A percentile compares a stretch with the other conserved stretches of the same genome.
phyloP scores from a whole-genome alignment of 2,329 filamentous ascomycete species.

The Rhytidhysteron rufulum region DNA sequence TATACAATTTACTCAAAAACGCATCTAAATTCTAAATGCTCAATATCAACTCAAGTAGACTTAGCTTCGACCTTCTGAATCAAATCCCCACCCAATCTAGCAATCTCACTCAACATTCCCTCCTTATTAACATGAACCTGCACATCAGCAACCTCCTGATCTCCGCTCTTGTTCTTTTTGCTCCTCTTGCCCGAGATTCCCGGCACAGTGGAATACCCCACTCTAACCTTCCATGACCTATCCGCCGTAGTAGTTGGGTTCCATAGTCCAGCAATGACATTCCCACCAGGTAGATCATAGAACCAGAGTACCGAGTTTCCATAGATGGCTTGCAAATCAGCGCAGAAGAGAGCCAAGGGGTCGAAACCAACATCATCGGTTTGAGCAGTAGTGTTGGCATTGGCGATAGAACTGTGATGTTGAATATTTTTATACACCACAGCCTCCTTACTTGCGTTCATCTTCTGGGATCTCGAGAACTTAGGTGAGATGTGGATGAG shows the following conservation, averaged over 20 bases:
- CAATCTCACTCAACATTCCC: constrained; percentile 70
- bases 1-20: too few species aligned
- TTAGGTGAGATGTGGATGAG: constrained; percentile 67
- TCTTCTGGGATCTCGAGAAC: constrained; percentile 36
- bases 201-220: constrained; percentile 22
- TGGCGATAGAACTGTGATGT: constrained; percentile 38
- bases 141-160: constrained; percentile 39
- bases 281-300: constrained; percentile 57
- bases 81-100: constrained; percentile 57
- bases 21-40: too few species aligned
- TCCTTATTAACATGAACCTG: constrained; percentile 62
- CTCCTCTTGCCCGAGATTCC: constrained; percentile 2
- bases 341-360: constrained; percentile 60
- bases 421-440: constrained; percentile 77
- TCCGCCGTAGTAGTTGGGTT: constrained; percentile 50
- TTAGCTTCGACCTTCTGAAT: constrained; percentile 38
- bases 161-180: constrained; percentile 13
- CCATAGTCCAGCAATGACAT: constrained; percentile 63
- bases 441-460: constrained; percentile 32
- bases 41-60: too few species aligned
- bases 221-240: constrained; percentile 28
- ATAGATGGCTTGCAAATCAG: constrained; percentile 66
- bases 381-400: constrained; percentile 18
- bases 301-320: constrained; percentile 75
- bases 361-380: constrained; percentile 51